Evolutionary conservation across 768 basidiomycete genomes (phyloP), one percentile per base, ranked within the genome.

Genomic region (Dentipellis fragilis): DNA sequence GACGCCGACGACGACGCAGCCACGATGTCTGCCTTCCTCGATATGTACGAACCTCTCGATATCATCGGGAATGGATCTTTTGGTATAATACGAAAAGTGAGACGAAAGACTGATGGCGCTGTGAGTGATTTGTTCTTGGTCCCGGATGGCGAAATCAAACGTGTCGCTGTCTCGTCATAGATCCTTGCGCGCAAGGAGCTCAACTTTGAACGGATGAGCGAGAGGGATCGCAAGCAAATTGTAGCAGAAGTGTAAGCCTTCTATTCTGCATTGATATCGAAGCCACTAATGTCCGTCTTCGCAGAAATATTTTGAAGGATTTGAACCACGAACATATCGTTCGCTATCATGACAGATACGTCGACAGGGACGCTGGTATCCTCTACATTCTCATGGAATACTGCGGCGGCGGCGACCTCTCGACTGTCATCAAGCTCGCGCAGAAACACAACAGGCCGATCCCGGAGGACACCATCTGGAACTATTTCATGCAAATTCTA

Each of bases 361-460:
- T 97, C 56, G 96, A 99, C 74, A 78, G 88, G 59, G 89, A 93
- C 51, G 79, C 81, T 39, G 92, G 92, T 19, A 89, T 93, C 55
- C 81, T 98, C 46, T 98, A 97, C 69, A 97, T 99, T 59, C 77
- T 98, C 62, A 99, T 98, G 96, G 96, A 99, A 73, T 98, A 92
- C 68, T 99, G 96, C 66, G 93, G 92, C 4, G 94, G 93, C 19
- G 96, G 96, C 11, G 96, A 99, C 73, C 79, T 99, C 54, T 90
- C 90, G 1, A 74, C 80, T 37, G 71, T 96, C 64, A 96, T 98
- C 69, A 89, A 91, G 65, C 84, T 83, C 59, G 80, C 88, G 1
- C 69, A 75, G 58, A 84, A 83, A 65, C 75, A 80, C 54, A 81
- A 78, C 57, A 78, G 87, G 52, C 80, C 83, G 2, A 82, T 97